A percentile compares a stretch with the other conserved stretches of the same genome.
Evolutionary conservation across 805 yeast species (phyloP).

Genomic region (Hanseniaspora guilliermondii): DNA sequence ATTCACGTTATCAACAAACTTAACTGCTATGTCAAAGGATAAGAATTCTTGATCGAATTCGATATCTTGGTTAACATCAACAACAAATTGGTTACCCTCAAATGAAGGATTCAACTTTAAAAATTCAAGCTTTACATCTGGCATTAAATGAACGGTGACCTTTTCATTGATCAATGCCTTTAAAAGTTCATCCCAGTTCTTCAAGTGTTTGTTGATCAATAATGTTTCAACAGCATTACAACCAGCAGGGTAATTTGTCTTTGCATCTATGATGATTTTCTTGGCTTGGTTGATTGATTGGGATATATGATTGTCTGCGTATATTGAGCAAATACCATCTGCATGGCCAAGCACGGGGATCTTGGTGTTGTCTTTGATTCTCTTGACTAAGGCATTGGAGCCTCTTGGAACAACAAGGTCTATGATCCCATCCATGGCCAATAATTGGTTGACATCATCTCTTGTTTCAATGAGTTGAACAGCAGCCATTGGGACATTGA

Average conservation of each 20-base stretch:
- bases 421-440: constrained; percentile 75
- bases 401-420: constrained; percentile 97
- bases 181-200: constrained; percentile 30
- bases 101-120: constrained; percentile 19
- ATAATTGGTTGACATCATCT: constrained; percentile 74
- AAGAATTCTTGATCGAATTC: constrained; percentile 79
- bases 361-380: constrained; percentile 74
- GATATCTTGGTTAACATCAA: constrained; percentile 34
- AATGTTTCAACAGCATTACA: constrained; percentile 93
- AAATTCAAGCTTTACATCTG: constrained; percentile 32
- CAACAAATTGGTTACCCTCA: constrained; percentile 23
- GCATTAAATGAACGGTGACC: constrained; percentile 62
- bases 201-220: constrained; percentile 36
- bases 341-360: constrained; percentile 98
- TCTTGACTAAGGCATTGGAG: constrained; percentile 80
- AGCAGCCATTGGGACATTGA: constrained; percentile 68
- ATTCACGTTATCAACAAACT: constrained; percentile 42
- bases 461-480: constrained; percentile 81
- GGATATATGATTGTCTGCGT: constrained; percentile 67
- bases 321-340: constrained; percentile 90
- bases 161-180: constrained; percentile 43
- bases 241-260: constrained; percentile 97
- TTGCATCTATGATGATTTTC: constrained; percentile 68
- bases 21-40: constrained; percentile 70
- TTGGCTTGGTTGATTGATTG: constrained; percentile 51